Percentiles rank a stretch among this genome's conserved stretches.
These are phyloP conservation scores for Letharia columbiana DNA, from an alignment of 495 filamentous ascomycete species.

Conservation along the genomic window DNA sequence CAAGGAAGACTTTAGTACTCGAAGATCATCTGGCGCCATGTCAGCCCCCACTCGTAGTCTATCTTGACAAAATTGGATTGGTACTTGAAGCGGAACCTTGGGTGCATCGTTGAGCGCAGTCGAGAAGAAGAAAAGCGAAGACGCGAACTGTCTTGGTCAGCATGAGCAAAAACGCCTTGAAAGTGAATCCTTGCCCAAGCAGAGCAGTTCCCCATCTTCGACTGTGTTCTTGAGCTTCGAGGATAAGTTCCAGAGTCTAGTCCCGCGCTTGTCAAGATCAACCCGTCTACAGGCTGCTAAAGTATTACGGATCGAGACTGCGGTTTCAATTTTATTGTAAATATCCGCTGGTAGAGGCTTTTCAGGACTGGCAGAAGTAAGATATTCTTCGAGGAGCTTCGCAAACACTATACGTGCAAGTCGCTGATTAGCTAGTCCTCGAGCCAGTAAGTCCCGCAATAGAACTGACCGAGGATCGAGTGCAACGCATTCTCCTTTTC, in stretches of 20 bases:
- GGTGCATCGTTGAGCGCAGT: slow-evolving; percentile 40
- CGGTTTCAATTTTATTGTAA: slow-evolving; percentile 15
- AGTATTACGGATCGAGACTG: slow-evolving; percentile 5
- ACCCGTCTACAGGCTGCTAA: slow-evolving; percentile 8
- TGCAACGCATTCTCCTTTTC: slow-evolving; percentile 15
- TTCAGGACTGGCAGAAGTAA: slow-evolving; percentile 16
- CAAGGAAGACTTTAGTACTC: slow-evolving; percentile 57
- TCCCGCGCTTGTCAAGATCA: slow-evolving; percentile 47
- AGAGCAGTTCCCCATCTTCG: slow-evolving; percentile 19
- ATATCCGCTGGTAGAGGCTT: slow-evolving; percentile 11
- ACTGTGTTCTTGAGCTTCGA: slow-evolving; percentile 39
- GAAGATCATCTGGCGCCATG: slow-evolving; percentile 35
- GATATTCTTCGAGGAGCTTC: slow-evolving; percentile 25
- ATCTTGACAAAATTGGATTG: neutral
- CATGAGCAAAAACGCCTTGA: neutral
- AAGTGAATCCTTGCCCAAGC: slow-evolving; percentile 19
- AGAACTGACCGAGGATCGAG: slow-evolving; percentile 12
- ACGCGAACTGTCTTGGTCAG: slow-evolving; percentile 40
- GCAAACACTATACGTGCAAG: slow-evolving; percentile 27
- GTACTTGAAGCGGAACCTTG: slow-evolving; percentile 16
- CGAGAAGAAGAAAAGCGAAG: slow-evolving; percentile 64
- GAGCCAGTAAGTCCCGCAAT: neutral
- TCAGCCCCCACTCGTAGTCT: neutral
- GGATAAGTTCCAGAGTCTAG: slow-evolving; percentile 60
- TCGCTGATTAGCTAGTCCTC: neutral